A percentile compares a stretch with the other conserved stretches of the same genome.
Conservation (phyloP, 805 yeast genomes). For the Jamesozyma lodderae region DNA sequence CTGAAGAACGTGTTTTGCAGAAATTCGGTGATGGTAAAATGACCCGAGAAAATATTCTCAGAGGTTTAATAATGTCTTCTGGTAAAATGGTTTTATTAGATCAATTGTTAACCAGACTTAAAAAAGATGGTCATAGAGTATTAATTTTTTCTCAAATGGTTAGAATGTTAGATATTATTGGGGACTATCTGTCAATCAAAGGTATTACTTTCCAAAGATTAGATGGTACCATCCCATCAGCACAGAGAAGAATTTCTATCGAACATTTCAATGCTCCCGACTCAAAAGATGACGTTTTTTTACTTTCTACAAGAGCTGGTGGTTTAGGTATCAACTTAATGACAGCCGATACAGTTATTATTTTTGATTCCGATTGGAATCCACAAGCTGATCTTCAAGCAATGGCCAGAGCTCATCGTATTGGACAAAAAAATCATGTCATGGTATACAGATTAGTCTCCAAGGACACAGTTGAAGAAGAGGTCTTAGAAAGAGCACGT, state of each 20-base stretch:
- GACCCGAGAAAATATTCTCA: constrained; percentile 69
- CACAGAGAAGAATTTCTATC: constrained; percentile 86
- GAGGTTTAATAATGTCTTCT: constrained; percentile 93
- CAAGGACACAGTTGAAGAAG: constrained; percentile 96
- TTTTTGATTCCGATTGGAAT: constrained; percentile 98
- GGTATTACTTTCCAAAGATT: constrained; percentile 85
- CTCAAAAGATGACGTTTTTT: constrained; percentile 82
- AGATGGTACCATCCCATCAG: constrained; percentile 94
- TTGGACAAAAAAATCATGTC: constrained; percentile 98
- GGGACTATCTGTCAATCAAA: constrained; percentile 82
- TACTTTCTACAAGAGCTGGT: constrained; percentile 95
- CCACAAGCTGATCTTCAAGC: constrained; percentile 99
- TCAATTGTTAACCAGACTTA: constrained; percentile 72
- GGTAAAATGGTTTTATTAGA: constrained; percentile 97
- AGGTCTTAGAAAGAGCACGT: constrained; percentile 91
- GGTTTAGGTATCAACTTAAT: constrained; percentile 95
- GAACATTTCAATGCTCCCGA: constrained; percentile 95
- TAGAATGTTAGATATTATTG: constrained; percentile 85
- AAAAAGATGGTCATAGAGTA: constrained; percentile 93
- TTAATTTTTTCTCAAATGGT: constrained; percentile 97
- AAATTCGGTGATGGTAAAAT: constrained; percentile 49
- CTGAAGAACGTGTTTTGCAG: constrained; percentile 71
- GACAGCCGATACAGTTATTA: constrained; percentile 98
- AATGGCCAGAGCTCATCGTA: constrained; percentile 99
- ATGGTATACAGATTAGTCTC: constrained; percentile 96